Evolutionary conservation across 306 rosid species (phyloP), one percentile per base, ranked within the genome.

Genomic region (Sicyos edulis): DNA sequence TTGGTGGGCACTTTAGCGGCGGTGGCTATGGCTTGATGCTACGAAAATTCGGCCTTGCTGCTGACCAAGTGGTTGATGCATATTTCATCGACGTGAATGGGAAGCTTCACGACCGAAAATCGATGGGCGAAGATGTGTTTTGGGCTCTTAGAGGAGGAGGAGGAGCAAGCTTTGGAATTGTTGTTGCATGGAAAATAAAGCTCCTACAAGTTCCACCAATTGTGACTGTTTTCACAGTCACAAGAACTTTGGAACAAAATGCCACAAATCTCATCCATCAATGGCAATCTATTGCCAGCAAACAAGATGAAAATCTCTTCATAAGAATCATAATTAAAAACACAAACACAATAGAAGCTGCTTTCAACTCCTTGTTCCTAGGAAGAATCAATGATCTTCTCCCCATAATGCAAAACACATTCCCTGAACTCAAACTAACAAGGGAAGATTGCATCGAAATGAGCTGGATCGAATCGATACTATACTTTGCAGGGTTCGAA

Each of bases 131-230:
- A 32, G 80, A 70, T 10, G 22, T 70, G 5, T 76, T 76, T 59
- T 76, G 75, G 80, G 80, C 80, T 11, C 1, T 76, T 4, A 16
- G 75, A 76, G 80, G 80, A 29, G 75, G 80, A 6, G 80, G 80
- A 9, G 71, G 80, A 40, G 53, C 75, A 0, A 77, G 71, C 54
- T 77, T 70, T 51, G 75, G 80, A 14, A 20, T 77, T 24, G 47
- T 70, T 19, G 3, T 77, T 58, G 47, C 71, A 34, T 77, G 80
- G 80, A 77, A 70, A 16, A 57, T 70, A 40, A 77, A 59, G 42
- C 1, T 76, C 6, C 61, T 76, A 22, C 44, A n/a, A 10, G 75
- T 76, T 68, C 79, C 79, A 53, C 34, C 69, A 20, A 49, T 7
- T 1, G 79, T 76, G 70, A 76, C 79, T 8, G 70, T 58, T 4